These are phyloP conservation scores for Ogataea ganodermae DNA, from an alignment of 805 yeast genomes.

Conservation along the genomic window DNA sequence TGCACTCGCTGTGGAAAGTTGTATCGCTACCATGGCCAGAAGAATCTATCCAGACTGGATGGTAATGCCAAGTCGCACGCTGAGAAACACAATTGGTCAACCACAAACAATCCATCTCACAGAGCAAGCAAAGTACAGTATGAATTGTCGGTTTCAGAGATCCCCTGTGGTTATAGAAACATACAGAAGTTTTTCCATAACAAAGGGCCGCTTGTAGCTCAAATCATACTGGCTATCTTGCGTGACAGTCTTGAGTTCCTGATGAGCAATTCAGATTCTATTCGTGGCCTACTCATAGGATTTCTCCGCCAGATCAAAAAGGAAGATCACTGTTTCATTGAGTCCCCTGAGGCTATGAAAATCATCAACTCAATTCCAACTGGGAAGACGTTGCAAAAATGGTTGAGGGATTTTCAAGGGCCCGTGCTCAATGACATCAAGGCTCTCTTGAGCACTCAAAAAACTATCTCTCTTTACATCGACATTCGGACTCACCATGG, in stretches of 20 bases:
- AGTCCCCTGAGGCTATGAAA: neutral
- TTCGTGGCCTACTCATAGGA: no score
- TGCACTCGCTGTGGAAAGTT: constrained; percentile 9
- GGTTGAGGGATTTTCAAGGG: neutral
- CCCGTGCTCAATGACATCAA: neutral
- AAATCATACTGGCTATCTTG: neutral
- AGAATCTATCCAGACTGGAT: constrained; percentile 10
- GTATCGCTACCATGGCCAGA: constrained; percentile 11
- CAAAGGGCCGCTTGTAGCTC: neutral
- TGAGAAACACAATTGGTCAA: constrained; percentile 2
- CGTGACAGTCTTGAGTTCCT: no score
- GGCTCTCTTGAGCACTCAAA: neutral
- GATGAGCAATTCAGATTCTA: no score
- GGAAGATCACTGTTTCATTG: no score
- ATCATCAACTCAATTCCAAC: neutral
- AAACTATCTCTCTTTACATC: neutral
- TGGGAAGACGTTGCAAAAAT: neutral
- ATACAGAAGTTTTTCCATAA: neutral
- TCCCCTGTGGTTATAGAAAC: neutral
- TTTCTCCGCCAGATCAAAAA: no score
- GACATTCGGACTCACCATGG: neutral
- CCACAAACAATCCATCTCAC: neutral
- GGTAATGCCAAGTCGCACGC: constrained; percentile 13
- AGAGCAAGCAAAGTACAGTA: neutral
- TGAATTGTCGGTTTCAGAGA: neutral